Evolutionary conservation across 768 basidiomycete species (phyloP).

Genomic region (Mycena kentingensis): DNA sequence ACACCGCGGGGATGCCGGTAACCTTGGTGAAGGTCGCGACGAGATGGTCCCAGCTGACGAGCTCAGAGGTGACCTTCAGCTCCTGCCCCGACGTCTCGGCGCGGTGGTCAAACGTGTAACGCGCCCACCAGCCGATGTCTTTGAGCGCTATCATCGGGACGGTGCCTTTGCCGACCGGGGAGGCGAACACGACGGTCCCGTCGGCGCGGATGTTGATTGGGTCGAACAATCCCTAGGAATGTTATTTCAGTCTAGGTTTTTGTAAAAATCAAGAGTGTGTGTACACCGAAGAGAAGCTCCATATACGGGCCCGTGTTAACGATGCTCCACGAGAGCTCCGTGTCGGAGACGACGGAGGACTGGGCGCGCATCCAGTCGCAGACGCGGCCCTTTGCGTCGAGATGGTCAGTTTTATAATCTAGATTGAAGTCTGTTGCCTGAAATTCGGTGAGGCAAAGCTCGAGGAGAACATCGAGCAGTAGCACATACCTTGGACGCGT

Average conservation of each 20-base stretch:
- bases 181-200: conserved; percentile 43
- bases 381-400: conserved; percentile 43
- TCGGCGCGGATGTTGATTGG: conserved; percentile 40
- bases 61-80: conserved; percentile 39
- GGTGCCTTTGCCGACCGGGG: conserved; percentile 37
- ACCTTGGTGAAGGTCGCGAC: conserved; percentile 26
- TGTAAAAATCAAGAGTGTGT: conserved; percentile 10
- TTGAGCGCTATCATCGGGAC: conserved; percentile 42
- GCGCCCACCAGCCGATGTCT: conserved; percentile 44
- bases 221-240: conserved; percentile 30
- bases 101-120: conserved; percentile 42
- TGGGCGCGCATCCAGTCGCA: conserved; percentile 40
- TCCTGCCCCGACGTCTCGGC: conserved; percentile 37
- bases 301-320: conserved; percentile 42
- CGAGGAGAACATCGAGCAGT: not conserved
- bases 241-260: not conserved
- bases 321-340: conserved; percentile 35
- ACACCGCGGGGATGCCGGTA: conserved; percentile 12
- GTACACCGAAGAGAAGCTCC: conserved; percentile 40
- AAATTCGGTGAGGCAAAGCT: conserved; percentile 14
- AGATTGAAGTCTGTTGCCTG: conserved; percentile 23
- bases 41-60: conserved; percentile 39
- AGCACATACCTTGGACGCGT: conserved; percentile 38
- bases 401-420: conserved; percentile 39
- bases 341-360: conserved; percentile 31